Evolutionary conservation across 2,329 filamentous ascomycete species (phyloP).

Genomic region (Penicillium sp.): DNA sequence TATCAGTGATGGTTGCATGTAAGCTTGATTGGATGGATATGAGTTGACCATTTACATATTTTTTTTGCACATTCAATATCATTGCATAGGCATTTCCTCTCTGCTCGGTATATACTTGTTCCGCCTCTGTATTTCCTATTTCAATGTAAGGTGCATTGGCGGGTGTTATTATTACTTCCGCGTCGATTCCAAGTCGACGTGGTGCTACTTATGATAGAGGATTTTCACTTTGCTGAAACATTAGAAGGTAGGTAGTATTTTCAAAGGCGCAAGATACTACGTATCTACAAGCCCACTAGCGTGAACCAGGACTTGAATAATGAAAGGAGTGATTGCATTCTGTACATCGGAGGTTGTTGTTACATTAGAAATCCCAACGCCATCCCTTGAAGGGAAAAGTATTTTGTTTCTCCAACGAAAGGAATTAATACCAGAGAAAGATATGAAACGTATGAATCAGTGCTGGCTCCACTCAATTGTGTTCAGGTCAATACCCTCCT

Average conservation of each 20-base stretch:
- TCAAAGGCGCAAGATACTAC: neutral
- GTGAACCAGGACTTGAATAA: neutral
- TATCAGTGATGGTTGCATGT: neutral
- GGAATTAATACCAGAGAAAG: constrained; percentile 16
- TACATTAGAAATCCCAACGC: constrained; percentile 22
- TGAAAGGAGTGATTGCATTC: constrained; percentile 22
- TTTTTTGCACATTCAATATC: neutral
- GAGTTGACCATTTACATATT: neutral
- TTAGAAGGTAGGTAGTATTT: neutral
- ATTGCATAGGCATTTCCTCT: neutral
- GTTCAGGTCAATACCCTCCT: constrained; percentile 92
- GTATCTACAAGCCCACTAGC: no score
- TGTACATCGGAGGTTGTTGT: constrained; percentile 24
- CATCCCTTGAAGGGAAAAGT: constrained; percentile 10
- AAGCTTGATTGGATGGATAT: neutral
- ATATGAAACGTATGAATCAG: constrained; percentile 49
- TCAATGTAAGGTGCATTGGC: no score
- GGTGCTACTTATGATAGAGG: no score
- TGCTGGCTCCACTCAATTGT: constrained; percentile 99
- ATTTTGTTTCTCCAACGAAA: constrained; percentile 19
- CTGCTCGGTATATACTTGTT: no score
- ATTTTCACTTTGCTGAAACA: no score
- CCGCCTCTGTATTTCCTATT: no score
- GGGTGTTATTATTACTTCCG: no score
- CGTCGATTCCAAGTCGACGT: no score